Conservation (phyloP, 1,284 basidiomycete genomes). For the Agroathelia rolfsii region DNA sequence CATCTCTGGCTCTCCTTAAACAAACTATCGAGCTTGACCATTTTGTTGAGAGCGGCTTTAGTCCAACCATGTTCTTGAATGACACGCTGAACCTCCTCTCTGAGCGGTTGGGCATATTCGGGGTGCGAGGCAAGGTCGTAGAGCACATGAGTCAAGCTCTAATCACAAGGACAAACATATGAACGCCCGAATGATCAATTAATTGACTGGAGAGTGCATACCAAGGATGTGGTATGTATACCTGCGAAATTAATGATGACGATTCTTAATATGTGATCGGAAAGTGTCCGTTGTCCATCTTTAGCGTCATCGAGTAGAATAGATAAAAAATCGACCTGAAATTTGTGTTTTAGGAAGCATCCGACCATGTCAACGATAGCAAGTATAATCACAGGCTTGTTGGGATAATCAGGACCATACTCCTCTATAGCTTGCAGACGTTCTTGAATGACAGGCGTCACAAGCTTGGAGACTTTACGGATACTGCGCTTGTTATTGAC, state of each 20-base stretch:
- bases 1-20: conserved; percentile 34
- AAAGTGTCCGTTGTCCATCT: conserved; percentile 14
- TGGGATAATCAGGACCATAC: conserved; percentile 27
- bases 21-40: conserved; percentile 41
- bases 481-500: conserved; percentile 1
- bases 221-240: conserved; percentile 20
- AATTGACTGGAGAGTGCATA: conserved; percentile 9
- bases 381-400: conserved; percentile 25
- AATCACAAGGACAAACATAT: conserved; percentile 6
- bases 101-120: conserved; percentile 29
- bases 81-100: conserved; percentile 32
- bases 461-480: conserved; percentile 16
- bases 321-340: conserved; percentile 27
- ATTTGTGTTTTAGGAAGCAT: too few relatives aligned
- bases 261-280: conserved; percentile 12
- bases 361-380: too few relatives aligned
- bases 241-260: conserved; percentile 18
- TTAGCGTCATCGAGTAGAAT: conserved; percentile 24
- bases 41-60: conserved; percentile 29
- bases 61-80: conserved; percentile 32
- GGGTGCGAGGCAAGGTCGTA: conserved; percentile 32
- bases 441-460: conserved; percentile 30
- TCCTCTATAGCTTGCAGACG: conserved; percentile 24
- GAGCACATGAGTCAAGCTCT: conserved; percentile 28
- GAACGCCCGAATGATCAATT: background rate